A percentile compares a stretch with the other conserved stretches of the same genome.
phyloP scores from a whole-genome alignment of 2,329 filamentous ascomycete genomes.

The Boeremia lycopersici region DNA sequence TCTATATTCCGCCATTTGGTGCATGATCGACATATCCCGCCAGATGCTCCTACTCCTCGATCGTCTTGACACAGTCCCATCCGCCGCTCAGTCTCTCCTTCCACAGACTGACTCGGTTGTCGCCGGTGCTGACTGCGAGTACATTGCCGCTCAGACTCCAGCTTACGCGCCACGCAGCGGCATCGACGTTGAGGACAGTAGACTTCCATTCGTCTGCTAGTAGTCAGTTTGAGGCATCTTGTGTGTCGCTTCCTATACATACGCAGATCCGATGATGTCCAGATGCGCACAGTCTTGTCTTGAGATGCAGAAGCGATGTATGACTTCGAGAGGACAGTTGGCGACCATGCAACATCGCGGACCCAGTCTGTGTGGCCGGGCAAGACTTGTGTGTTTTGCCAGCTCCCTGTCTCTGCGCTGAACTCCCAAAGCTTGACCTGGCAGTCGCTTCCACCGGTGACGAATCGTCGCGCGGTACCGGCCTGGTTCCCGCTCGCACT shows the following conservation, averaged over 20 bases:
- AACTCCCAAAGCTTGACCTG: constrained; percentile 91
- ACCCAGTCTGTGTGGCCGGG: constrained; percentile 94
- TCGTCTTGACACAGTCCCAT: constrained; percentile 96
- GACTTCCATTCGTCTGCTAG: constrained; percentile 73
- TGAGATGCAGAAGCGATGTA: constrained; percentile 96
- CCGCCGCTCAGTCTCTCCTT: constrained; percentile 97
- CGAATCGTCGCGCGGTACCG: constrained; percentile 75
- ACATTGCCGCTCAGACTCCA: constrained; percentile 98
- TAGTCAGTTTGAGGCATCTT: constrained; percentile 52
- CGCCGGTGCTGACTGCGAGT: constrained; percentile 86
- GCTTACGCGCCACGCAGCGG: constrained; percentile 92
- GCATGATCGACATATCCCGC: neutral
- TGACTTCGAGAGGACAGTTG: constrained; percentile 90
- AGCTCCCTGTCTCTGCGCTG: constrained; percentile 59
- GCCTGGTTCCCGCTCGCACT: constrained; percentile 66
- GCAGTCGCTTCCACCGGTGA: constrained; percentile 94
- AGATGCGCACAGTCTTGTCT: constrained; percentile 97
- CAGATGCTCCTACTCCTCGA: constrained; percentile 71
- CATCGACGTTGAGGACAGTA: constrained; percentile 86
- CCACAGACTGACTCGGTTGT: constrained; percentile 98
- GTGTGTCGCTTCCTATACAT: constrained; percentile 16
- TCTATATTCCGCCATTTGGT: neutral
- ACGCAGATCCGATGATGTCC: constrained; percentile 66
- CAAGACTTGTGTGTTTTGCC: constrained; percentile 61
- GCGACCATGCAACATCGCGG: constrained; percentile 95